Conservation (phyloP, 139 green algal species). For the Nannochloris sp. region DNA sequence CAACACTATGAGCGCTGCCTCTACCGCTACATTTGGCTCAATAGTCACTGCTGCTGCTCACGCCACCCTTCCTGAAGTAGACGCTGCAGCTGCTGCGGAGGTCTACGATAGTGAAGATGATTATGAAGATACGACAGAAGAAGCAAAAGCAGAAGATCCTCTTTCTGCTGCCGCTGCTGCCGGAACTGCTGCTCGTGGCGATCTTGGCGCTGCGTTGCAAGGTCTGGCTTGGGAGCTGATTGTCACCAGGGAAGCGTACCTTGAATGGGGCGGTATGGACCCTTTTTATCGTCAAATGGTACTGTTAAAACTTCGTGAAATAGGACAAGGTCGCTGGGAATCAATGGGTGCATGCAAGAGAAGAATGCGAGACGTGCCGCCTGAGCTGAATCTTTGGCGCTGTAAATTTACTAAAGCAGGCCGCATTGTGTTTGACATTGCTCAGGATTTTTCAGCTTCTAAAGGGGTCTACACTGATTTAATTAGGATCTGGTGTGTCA, state of each 20-base stretch:
- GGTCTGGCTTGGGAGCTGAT: slow-evolving; percentile 30
- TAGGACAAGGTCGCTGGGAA: background rate
- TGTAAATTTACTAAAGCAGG: too few relatives aligned
- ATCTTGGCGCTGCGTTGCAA: background rate
- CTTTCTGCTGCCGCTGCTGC: background rate
- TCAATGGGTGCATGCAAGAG: too few relatives aligned
- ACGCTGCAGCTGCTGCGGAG: background rate
- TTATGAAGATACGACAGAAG: background rate
- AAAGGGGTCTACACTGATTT: too few relatives aligned
- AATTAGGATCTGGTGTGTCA: too few relatives aligned
- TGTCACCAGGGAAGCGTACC: slow-evolving; percentile 31
- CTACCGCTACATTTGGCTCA: background rate
- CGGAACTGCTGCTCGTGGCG: background rate
- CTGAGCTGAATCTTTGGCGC: too few relatives aligned
- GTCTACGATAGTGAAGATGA: background rate
- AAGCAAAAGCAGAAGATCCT: background rate
- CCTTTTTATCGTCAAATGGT: background rate
- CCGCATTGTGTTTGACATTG: too few relatives aligned
- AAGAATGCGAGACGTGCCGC: too few relatives aligned
- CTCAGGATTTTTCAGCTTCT: too few relatives aligned
- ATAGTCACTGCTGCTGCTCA: background rate
- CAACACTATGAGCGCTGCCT: background rate
- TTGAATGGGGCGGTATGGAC: slow-evolving; percentile 30
- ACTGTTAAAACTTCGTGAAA: too few relatives aligned
- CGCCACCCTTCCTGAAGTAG: background rate